Base-by-base conservation (phyloP, 2,329 filamentous ascomycete genomes). In the Achaetomium macrosporum region DNA sequence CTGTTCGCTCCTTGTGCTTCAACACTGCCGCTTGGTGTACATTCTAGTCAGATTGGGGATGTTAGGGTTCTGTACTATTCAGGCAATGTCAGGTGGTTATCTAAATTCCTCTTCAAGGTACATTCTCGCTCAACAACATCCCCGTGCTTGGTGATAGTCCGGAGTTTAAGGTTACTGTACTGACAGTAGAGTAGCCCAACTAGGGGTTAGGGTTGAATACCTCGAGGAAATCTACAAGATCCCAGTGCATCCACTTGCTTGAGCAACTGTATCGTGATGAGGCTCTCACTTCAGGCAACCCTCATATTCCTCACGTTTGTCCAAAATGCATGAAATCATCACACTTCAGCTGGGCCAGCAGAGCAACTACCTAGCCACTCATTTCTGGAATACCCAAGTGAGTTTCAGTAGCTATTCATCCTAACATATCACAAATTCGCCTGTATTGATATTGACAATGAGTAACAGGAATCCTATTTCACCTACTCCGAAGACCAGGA, bases 381-480 rank as follows among this genome's bases (percentile, higher is more conserved):
- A 99, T 73, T 99, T 96, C 69, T 99, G 93, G 93, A 99, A 99
- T 64, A 78, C 88, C 6, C 92, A 96, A 76, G 88, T 89, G 64
- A 58, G 66, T 13, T 2, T 7, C 19, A n/a, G n/a, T n/a, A n/a
- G n/a, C n/a, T n/a, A n/a, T n/a, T n/a, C n/a, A n/a, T 12, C 17
- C n/a, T 8, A 3, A 41, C n/a, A n/a, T 8, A 7, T 47, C 25
- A 36, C 13, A 35, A 36, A 10, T 29, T 29, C n/a, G 13, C 5
- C 15, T 31, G 12, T 19, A 29, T 35, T 20, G 8, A 16, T 3
- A 30, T 33, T 42, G 8, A 39, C 29, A 29, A 39, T 25, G 25
- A 20, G 17, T 31, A 41, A 17, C 58, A 96, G 87, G 93, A 99
- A 76, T 96, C 92, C 1, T 99, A 99, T 71, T 97, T 97, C 66